Evolutionary conservation across 345 rosid species (phyloP), one percentile per base, ranked within the genome.

Genomic region (Euclidium syriacum): DNA sequence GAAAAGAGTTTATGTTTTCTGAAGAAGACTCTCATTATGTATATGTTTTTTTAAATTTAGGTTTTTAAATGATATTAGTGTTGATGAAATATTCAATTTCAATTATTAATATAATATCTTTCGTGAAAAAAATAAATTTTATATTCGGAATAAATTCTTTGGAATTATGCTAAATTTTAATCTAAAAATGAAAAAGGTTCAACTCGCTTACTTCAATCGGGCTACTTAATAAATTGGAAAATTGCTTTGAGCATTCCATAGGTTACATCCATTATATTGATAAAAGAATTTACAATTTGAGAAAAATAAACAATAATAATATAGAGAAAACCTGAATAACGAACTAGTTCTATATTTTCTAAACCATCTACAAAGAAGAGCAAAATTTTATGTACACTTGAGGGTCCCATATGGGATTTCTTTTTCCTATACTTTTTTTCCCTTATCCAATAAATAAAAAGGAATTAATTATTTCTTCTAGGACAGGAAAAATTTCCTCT

Each of bases 361-460:
- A 59, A 60, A 15, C 22, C 32, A n/a, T 23, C 8, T 39, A 52
- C n/a, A 24, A 17, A 5, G 26, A 11, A 42, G 32, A 15, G 12
- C 17, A 24, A 17, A 52, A 43, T 30, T 0, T 6, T 64, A 64
- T 71, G 16, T 71, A 71, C 65, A 71, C 33, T 71, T 71, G 60
- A 25, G 47, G 64, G 42, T 48, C 60, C 70, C 61, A 30, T 32
- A 50, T 44, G 73, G 67, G 61, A 39, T 19, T 24, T 10, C 18
- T 23, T 55, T 18, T 23, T 52, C 34, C 22, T 47, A 3, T 30
- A 12, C 10, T 29, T 32, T 16, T 39, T 9, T 7, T 46, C 9
- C 18, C 41, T 30, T 40, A 10, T 0, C 65, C 38, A 38, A 29
- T 9, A 12, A 19, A 58, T 36, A 27, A 39, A 39, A 57, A n/a